phyloP scores from a whole-genome alignment of 2,329 filamentous ascomycete species.

The Coleophoma eucalyptorum region DNA sequence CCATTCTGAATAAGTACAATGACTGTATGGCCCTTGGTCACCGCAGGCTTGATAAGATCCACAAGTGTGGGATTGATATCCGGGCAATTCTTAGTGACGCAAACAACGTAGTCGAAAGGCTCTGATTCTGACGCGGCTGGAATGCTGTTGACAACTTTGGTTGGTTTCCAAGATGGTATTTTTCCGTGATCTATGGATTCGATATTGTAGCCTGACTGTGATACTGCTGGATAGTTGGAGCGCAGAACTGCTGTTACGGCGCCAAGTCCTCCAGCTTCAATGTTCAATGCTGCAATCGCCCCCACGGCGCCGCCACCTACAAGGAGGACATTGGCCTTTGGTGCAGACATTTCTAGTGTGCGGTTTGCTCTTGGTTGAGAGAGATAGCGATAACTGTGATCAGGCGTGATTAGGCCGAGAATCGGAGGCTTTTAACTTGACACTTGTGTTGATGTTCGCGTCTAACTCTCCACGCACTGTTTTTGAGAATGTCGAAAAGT shows the following conservation, averaged over 20 bases:
- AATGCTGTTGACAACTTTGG: constrained; percentile 21
- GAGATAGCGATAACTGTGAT: too few species aligned
- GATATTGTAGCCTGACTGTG: constrained; percentile 13
- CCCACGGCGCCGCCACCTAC: constrained; percentile 12
- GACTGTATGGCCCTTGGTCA: constrained; percentile 12
- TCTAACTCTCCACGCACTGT: too few species aligned
- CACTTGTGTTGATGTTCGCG: too few species aligned
- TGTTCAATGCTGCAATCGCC: constrained; percentile 14
- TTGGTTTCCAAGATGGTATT: constrained; percentile 7
- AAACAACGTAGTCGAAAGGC: constrained; percentile 2
- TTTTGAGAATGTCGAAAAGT: too few species aligned
- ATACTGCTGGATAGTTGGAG: constrained; percentile 15
- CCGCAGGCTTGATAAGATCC: constrained; percentile 11
- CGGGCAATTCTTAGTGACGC: constrained; percentile 14
- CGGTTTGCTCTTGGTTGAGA: too few species aligned
- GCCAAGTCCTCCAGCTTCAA: constrained; percentile 12
- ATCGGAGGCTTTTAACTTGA: too few species aligned
- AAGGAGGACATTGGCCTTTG: constrained; percentile 11
- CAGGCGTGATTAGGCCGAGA: too few species aligned
- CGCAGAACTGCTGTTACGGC: constrained; percentile 14
- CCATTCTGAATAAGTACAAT: constrained; percentile 16
- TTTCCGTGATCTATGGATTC: constrained; percentile 16
- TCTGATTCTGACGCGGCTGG: constrained; percentile 4
- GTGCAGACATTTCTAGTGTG: too few species aligned
- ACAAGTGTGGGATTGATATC: constrained; percentile 27